phyloP scores from a whole-genome alignment of 768 basidiomycete species.

The Crepidotus variabilis region DNA sequence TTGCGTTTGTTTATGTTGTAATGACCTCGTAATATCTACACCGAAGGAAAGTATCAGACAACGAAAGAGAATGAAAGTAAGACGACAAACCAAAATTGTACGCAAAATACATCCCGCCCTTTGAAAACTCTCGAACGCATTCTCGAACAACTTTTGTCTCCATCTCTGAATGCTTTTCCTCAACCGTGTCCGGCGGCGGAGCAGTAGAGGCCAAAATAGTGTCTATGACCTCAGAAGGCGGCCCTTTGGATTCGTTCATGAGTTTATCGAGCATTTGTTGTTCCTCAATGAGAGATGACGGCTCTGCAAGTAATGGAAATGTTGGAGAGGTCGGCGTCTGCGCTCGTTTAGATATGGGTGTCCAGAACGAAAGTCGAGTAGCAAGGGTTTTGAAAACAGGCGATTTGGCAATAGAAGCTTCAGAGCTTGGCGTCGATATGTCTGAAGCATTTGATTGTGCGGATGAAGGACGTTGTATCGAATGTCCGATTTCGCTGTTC shows the following conservation, averaged over 20 bases:
- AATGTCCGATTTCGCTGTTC: conserved; percentile 14
- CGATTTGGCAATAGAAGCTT: conserved; percentile 37
- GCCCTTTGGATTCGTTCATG: conserved; percentile 41
- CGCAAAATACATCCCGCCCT: conserved; percentile 89
- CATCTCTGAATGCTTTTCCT: conserved; percentile 70
- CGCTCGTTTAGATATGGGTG: conserved; percentile 48
- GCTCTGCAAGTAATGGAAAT: conserved; percentile 18
- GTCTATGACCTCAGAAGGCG: conserved; percentile 50
- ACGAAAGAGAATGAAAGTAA: not conserved
- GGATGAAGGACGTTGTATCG: conserved; percentile 31
- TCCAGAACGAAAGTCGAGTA: conserved; percentile 74
- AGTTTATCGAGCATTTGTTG: conserved; percentile 38
- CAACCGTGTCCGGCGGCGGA: conserved; percentile 54
- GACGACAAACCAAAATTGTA: conserved; percentile 72
- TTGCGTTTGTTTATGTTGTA: conserved; percentile 77
- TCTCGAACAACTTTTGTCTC: conserved; percentile 83
- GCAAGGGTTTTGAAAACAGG: conserved; percentile 64
- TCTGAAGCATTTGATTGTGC: conserved; percentile 44
- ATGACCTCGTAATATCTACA: conserved; percentile 76
- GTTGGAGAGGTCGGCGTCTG: conserved; percentile 10
- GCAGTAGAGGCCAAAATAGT: conserved; percentile 59
- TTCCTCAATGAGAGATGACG: conserved; percentile 25
- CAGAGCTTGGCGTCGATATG: conserved; percentile 53
- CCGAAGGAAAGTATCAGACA: not conserved
- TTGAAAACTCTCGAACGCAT: conserved; percentile 70